Percentiles rank a stretch among this genome's conserved stretches.
Conservation (phyloP, 768 basidiomycete genomes). For the Erythrobasidium yunnanense region DNA sequence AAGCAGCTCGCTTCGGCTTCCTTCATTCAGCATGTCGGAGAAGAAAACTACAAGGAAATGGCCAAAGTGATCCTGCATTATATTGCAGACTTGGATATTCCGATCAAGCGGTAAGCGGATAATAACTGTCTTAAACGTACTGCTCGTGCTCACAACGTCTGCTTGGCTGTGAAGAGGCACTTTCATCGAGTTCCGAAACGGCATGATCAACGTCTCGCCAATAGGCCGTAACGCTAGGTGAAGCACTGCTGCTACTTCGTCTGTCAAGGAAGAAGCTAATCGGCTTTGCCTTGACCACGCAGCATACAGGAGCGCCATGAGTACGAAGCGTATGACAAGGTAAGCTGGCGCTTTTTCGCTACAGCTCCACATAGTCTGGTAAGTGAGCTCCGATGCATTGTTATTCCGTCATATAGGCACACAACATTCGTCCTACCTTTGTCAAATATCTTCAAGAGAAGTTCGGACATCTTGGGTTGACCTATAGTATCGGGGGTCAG, state of each 20-base stretch:
- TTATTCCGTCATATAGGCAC: no score
- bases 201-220: conserved; percentile 96
- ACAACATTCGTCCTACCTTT: conserved; percentile 60
- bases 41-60: conserved; percentile 80
- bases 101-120: conserved; percentile 66
- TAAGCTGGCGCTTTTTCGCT: no score
- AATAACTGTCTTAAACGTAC: background rate
- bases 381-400: no score
- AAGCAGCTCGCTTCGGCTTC: conserved; percentile 62
- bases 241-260: background rate
- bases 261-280: no score
- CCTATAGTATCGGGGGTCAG: conserved; percentile 84
- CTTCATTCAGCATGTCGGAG: conserved; percentile 80
- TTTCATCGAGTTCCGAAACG: conserved; percentile 89
- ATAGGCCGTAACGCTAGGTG: conserved; percentile 91
- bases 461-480: conserved; percentile 74
- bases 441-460: conserved; percentile 66
- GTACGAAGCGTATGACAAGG: conserved; percentile 73
- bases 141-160: background rate
- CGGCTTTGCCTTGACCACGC: no score
- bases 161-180: conserved; percentile 56
- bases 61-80: conserved; percentile 90
- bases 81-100: conserved; percentile 83
- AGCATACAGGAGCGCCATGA: conserved; percentile 70
- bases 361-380: no score